Base-by-base conservation (phyloP, 306 rosid genomes). In the Trifolium fragiferum region DNA sequence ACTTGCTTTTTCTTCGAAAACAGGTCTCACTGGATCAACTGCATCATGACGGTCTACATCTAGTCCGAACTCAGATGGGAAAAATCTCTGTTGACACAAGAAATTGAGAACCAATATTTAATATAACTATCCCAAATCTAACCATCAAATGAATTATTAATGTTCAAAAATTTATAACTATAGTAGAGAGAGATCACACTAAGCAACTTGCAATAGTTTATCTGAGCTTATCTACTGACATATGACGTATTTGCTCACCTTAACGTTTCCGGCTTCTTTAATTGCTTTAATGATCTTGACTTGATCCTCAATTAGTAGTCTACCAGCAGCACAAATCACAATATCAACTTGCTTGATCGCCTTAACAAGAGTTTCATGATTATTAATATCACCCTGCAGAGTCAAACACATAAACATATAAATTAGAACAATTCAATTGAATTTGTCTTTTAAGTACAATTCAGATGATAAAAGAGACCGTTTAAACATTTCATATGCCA, bases 61-160 rank as follows among this genome's bases (percentile, higher is more conserved):
- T 1, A 68, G 10, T 58, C 90, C 86, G 75, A 83, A 86, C 38
- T 83, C 90, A 8, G 87, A 83, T 8, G 90, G 86, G 41, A 83
- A 53, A 51, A 83, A 78, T 43, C 82, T 86, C 84, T 86, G 38
- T 47, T 19, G 2, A 44, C 10, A 49, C 1, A 46, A 32, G 4
- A 43, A 58, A 47, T 58, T 49, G 20, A 33, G 2, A 57, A 33
- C 27, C 20, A 49, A 14, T 4, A 11, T 7, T 75, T 7, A 14
- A 21, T 33, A 58, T 23, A 72, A 40, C 11, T 8, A 41, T 12
- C 4, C 50, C 25, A 47, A 40, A 59, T 59, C 1, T 1, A 59
- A 25, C 20, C 19, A 27, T 30, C 41, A 27, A 27, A 8, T 2
- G 2, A 30, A 20, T 12, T 13, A 38, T 30, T 44, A 37, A 37